Evolutionary conservation across 2,329 filamentous ascomycete genomes (phyloP).

Genomic region (Teratosphaeriaceae sp.): DNA sequence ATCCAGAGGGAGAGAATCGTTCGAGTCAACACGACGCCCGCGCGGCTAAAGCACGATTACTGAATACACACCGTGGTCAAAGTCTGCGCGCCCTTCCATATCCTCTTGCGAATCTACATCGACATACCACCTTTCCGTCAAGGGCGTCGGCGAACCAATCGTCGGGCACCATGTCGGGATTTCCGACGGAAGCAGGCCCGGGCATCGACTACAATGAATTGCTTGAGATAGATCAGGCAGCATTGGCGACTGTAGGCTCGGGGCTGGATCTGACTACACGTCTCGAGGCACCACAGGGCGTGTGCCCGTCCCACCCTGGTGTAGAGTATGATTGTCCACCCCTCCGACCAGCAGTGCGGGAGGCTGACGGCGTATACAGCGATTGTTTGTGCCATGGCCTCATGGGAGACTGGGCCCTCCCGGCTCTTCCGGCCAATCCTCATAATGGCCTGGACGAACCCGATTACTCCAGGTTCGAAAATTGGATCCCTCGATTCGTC

Average conservation of each 20-base stretch:
- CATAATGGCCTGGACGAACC: constrained; percentile 7
- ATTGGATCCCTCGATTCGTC: constrained; percentile 41
- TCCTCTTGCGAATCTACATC: constrained; percentile 13
- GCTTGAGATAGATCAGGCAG: constrained; percentile 6
- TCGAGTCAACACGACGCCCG: neutral
- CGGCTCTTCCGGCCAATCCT: neutral
- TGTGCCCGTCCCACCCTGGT: constrained; percentile 10
- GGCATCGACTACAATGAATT: constrained; percentile 9
- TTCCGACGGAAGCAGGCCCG: constrained; percentile 8
- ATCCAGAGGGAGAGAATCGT: neutral
- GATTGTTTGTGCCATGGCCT: constrained; percentile 17
- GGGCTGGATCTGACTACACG: neutral
- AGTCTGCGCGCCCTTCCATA: constrained; percentile 8
- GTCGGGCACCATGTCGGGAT: constrained; percentile 12
- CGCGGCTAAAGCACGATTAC: neutral
- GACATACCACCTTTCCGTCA: constrained; percentile 1
- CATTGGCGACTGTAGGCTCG: constrained; percentile 1
- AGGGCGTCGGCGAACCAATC: neutral
- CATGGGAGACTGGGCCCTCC: constrained; percentile 3
- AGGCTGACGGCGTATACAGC: neutral
- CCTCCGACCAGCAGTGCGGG: constrained; percentile 8
- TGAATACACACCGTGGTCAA: neutral
- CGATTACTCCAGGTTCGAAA: constrained; percentile 17
- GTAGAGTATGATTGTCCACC: no score
- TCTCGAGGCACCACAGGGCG: constrained; percentile 1